Evolutionary conservation across 371 early-diverging fungal species (phyloP).

Genomic region (Rhizomucor pusillus): DNA sequence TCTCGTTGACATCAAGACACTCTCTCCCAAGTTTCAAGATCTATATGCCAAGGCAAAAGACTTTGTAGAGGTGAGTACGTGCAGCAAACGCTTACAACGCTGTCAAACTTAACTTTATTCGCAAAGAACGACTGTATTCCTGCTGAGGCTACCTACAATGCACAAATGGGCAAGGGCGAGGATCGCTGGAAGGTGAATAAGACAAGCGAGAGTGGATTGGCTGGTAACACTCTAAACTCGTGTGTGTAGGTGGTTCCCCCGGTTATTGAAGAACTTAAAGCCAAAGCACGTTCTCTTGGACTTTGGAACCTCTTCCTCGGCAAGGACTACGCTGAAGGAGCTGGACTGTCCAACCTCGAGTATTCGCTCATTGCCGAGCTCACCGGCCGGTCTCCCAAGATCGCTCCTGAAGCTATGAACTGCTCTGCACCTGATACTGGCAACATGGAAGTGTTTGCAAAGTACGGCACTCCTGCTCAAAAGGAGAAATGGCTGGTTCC

Average conservation of each 20-base stretch:
- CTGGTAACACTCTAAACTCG: background rate
- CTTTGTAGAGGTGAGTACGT: slow-evolving; percentile 70
- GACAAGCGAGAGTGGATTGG: background rate
- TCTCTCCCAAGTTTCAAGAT: slow-evolving; percentile 68
- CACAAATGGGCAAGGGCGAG: slow-evolving; percentile 73
- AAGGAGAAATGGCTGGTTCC: slow-evolving; percentile 85
- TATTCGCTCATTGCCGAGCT: slow-evolving; percentile 89
- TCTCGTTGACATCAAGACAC: slow-evolving; percentile 34
- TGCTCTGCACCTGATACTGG: slow-evolving; percentile 97
- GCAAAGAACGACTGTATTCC: slow-evolving; percentile 92
- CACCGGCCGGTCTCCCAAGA: slow-evolving; percentile 71
- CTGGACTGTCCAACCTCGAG: slow-evolving; percentile 92
- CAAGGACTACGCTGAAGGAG: slow-evolving; percentile 72
- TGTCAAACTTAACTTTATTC: background rate
- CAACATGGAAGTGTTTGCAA: slow-evolving; percentile 98
- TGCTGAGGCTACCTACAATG: slow-evolving; percentile 73
- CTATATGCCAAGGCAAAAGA: slow-evolving; percentile 67
- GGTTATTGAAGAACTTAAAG: slow-evolving; percentile 85
- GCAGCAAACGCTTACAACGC: background rate
- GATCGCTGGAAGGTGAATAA: slow-evolving; percentile 75
- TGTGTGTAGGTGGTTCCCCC: slow-evolving; percentile 63
- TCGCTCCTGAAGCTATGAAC: slow-evolving; percentile 90
- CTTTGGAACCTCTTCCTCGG: slow-evolving; percentile 96
- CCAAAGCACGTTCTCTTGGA: slow-evolving; percentile 83
- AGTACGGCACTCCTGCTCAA: slow-evolving; percentile 87